Conservation (phyloP, 2,329 filamentous ascomycete genomes). For the Mollisiaceae sp. region DNA sequence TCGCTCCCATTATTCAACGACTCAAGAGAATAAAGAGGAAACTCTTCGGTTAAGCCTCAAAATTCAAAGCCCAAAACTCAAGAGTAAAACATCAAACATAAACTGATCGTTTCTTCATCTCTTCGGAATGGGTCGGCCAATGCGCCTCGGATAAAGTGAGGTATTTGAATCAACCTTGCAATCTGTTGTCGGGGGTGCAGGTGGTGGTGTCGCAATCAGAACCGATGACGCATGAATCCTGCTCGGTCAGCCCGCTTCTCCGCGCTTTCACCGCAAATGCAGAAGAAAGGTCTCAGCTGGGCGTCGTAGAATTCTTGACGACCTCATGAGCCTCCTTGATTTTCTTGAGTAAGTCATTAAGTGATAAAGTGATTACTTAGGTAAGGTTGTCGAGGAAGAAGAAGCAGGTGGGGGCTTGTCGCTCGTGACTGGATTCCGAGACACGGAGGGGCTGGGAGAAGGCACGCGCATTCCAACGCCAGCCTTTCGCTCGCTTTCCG, state of each 20-base stretch:
- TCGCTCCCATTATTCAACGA: background rate
- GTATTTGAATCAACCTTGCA: slow-evolving; percentile 4
- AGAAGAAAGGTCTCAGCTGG: background rate
- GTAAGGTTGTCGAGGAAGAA: background rate
- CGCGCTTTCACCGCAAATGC: background rate
- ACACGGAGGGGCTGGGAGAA: background rate
- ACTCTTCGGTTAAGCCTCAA: background rate
- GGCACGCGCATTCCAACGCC: background rate
- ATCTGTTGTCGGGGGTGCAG: background rate
- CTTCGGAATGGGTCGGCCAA: background rate
- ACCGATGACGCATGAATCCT: slow-evolving; percentile 21
- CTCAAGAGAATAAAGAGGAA: background rate
- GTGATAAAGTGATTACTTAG: too few relatives aligned
- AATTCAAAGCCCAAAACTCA: too few relatives aligned
- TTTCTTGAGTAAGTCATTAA: too few relatives aligned
- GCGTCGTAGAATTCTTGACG: background rate
- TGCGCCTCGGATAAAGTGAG: slow-evolving; percentile 11
- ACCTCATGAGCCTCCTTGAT: background rate
- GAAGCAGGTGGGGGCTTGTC: background rate
- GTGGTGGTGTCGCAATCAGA: slow-evolving; percentile 17
- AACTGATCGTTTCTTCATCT: background rate
- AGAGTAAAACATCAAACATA: too few relatives aligned
- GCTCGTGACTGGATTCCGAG: slow-evolving; percentile 12
- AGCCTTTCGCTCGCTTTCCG: slow-evolving; percentile 9
- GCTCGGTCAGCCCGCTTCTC: slow-evolving; percentile 8